phyloP scores from a whole-genome alignment of 2,329 filamentous ascomycete species.

The Sarocladium kiliense region DNA sequence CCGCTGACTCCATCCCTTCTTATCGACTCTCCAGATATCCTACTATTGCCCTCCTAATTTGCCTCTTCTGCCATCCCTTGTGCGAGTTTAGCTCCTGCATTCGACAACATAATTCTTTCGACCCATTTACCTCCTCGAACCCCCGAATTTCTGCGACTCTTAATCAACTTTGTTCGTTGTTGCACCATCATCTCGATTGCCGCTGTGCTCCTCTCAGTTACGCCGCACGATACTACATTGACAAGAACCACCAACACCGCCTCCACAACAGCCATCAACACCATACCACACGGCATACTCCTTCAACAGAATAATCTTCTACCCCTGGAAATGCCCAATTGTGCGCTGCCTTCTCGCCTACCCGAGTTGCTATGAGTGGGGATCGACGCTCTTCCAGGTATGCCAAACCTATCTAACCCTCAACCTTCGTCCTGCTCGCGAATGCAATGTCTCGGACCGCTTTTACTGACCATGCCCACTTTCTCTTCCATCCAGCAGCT shows the following conservation, averaged over 20 bases:
- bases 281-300: background rate
- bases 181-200: background rate
- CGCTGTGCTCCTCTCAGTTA: background rate
- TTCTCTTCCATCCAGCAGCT: slow-evolving; percentile 37
- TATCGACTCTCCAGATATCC: slow-evolving; percentile 1
- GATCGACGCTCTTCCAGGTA: slow-evolving; percentile 53
- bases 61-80: background rate
- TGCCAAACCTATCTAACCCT: slow-evolving; percentile 18
- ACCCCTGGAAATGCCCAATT: background rate
- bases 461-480: slow-evolving; percentile 26
- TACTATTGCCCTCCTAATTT: slow-evolving; percentile 6
- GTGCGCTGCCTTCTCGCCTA: background rate
- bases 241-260: background rate
- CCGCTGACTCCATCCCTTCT: slow-evolving; percentile 5
- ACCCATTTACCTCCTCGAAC: background rate
- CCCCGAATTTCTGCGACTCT: background rate
- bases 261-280: background rate
- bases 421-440: background rate
- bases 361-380: slow-evolving; percentile 56
- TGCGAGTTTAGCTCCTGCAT: background rate
- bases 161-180: background rate
- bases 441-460: slow-evolving; percentile 16
- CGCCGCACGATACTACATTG: background rate
- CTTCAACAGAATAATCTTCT: background rate
- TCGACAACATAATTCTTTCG: background rate